A percentile compares a stretch with the other conserved stretches of the same genome.
Evolutionary conservation across 305 asterid species (phyloP).

Genomic region (Stenogyne calaminthoides): DNA sequence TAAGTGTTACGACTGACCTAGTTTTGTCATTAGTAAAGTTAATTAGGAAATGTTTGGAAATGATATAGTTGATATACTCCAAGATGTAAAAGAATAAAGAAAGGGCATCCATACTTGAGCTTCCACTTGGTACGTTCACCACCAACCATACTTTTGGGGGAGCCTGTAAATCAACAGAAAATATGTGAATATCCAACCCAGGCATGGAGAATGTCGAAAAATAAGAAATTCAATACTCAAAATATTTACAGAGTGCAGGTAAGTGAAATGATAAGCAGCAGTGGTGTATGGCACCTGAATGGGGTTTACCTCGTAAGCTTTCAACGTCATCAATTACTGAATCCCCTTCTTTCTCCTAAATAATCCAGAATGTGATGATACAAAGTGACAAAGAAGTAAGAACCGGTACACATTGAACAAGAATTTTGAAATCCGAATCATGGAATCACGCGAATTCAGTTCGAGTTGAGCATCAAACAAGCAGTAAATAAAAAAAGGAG

Average conservation of each 20-base stretch:
- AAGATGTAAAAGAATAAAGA: conserved; percentile 14
- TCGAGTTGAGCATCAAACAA: background rate
- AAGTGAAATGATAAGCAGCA: background rate
- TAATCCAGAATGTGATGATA: conserved; percentile 21
- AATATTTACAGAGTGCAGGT: conserved; percentile 5
- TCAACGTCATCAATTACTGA: conserved; percentile 53
- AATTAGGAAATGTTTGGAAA: conserved; percentile 12
- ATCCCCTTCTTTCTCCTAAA: conserved; percentile 57
- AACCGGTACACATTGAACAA: background rate
- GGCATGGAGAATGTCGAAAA: background rate
- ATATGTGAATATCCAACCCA: conserved; percentile 25
- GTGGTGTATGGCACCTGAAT: conserved; percentile 46
- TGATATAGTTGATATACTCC: conserved; percentile 4
- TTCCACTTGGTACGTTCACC: conserved; percentile 76
- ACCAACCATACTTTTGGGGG: conserved; percentile 42
- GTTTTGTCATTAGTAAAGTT: conserved; percentile 4
- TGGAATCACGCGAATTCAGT: conserved; percentile 9
- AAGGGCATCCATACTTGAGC: conserved; percentile 60
- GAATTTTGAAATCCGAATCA: background rate
- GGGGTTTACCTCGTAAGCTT: conserved; percentile 58
- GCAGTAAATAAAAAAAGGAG: background rate
- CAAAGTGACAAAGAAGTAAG: conserved; percentile 20
- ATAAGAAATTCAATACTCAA: background rate
- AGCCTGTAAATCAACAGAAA: conserved; percentile 42
- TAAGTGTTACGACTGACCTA: conserved; percentile 83